Base-by-base conservation (phyloP, 805 yeast species). In the Candida berthetii region DNA sequence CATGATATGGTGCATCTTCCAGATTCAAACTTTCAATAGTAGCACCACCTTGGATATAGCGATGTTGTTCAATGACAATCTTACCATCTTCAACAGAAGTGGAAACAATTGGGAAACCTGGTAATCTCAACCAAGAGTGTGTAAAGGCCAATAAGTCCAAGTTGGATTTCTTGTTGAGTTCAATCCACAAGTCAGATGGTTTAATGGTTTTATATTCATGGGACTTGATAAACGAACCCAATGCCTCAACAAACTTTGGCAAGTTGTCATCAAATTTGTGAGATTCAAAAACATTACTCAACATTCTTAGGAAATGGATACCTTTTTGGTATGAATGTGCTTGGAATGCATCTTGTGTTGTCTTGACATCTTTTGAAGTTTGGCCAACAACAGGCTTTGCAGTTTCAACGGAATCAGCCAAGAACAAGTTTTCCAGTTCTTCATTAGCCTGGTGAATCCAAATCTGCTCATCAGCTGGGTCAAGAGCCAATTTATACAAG, bases 1-100 rank as follows among this genome's bases (percentile, higher is more conserved):
- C 62, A 47, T 80, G 82, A 53, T 66, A 83, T 3, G 83, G 82
- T 33, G 67, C 61, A 49, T 81, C 80, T 54, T 80, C 86, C 31
- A 69, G 48, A 13, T 62, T 50, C n/a, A 57, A 53, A 22, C 52
- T 49, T 6, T 50, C 53, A 3, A 47, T 49, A n/a, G 60, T 44
- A 11, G 51, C 47, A 1, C 20, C 27, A 13, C 49, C 47, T 13
- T 53, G 42, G n/a, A 56, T 20, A 40, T 48, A 66, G 45, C 72
- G 57, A 43, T 66, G 64, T 49, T 73, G 78, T 32, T 57, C 66
- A 18, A 72, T 36, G 19, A 50, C 54, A 3, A 71, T 51, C 39
- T 57, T 60, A 6, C 45, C 53, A 3, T 53, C 59, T 0, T 52
- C 58, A 1, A 52, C 35, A 1, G 51, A 44, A 3, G 76, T 75